A percentile compares a stretch with the other conserved stretches of the same genome.
Evolutionary conservation across 2,329 filamentous ascomycete species (phyloP).

Genomic region (Hymenoscyphus occultus): DNA sequence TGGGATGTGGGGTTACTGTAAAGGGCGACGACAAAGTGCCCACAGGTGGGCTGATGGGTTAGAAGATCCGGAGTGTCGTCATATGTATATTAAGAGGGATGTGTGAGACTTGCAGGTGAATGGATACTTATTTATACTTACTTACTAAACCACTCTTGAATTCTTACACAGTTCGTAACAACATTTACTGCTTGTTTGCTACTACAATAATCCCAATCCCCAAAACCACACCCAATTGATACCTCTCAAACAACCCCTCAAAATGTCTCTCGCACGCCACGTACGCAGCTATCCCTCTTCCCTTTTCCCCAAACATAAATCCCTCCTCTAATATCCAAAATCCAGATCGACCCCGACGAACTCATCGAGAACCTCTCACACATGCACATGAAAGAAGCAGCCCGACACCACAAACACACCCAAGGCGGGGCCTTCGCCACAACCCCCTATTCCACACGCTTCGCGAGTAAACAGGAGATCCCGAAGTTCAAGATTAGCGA

Average conservation of each 20-base stretch:
- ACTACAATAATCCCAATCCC: not conserved
- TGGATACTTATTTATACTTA: no score
- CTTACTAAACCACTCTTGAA: not conserved
- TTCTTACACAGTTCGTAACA: not conserved
- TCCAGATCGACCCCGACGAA: slow-evolving; percentile 54
- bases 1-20: not conserved
- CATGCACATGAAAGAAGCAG: slow-evolving; percentile 39
- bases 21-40: not conserved
- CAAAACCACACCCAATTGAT: not conserved
- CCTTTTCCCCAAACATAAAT: not conserved
- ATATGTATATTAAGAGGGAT: not conserved
- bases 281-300: slow-evolving; percentile 32
- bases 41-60: not conserved
- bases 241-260: not conserved
- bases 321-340: slow-evolving; percentile 8
- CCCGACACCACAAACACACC: slow-evolving; percentile 38
- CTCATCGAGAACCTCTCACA: slow-evolving; percentile 52
- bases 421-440: slow-evolving; percentile 47
- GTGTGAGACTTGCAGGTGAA: no score
- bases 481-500: slow-evolving; percentile 59
- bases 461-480: slow-evolving; percentile 52
- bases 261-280: slow-evolving; percentile 50
- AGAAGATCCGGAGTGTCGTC: not conserved
- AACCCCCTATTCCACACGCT: slow-evolving; percentile 57
- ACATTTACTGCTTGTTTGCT: not conserved